Evolutionary conservation across 495 filamentous ascomycete genomes (phyloP), one percentile per base, ranked within the genome.

Genomic region (Penicillium pulvis): DNA sequence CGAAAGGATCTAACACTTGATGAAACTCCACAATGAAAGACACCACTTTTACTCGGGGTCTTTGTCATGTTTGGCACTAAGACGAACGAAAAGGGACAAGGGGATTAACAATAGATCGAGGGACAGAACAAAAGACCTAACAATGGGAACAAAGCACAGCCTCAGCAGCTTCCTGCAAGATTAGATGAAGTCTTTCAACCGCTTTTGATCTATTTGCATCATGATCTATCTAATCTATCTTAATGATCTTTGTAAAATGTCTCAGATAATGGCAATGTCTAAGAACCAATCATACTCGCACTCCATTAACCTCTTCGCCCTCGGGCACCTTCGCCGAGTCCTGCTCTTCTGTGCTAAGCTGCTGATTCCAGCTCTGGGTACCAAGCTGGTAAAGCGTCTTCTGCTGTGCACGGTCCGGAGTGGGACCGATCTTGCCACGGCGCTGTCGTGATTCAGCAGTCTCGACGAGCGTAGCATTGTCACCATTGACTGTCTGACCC

Each of bases 391-490:
- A 81, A 14, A 77, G 56, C 4, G 44, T 56, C 62, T 67, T 72
- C 62, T 81, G 75, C 55, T 71, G 56, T 48, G 75, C 69, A 2
- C 76, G 78, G 23, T 65, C 64, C 9, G 67, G 64, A 47, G 65
- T 71, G 2, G 68, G 67, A 2, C 73, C 72, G 20, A 51, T 50
- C 66, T 81, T 79, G 12, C 80, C 75, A 64, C 88, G 83, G 53
- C 86, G 85, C 51, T 73, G 65, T 45, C 78, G 75, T 10, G 85
- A 88, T 67, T 89, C 85, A 57, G 75, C 58, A 30, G 81, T 86
- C 73, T 88, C 86, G 10, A 89, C 63, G 31, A 88, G 70, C 7
- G 84, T 83, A 16, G 85, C 82, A 51, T 84, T 82, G 51, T 87
- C 83, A 48, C 78, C 74, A 41, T 81, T 77, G 24, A 79, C 69